A percentile compares a stretch with the other conserved stretches of the same genome.
These are phyloP conservation scores for Salix exigua DNA, from an alignment of 345 rosid species.

Conservation along the genomic window DNA sequence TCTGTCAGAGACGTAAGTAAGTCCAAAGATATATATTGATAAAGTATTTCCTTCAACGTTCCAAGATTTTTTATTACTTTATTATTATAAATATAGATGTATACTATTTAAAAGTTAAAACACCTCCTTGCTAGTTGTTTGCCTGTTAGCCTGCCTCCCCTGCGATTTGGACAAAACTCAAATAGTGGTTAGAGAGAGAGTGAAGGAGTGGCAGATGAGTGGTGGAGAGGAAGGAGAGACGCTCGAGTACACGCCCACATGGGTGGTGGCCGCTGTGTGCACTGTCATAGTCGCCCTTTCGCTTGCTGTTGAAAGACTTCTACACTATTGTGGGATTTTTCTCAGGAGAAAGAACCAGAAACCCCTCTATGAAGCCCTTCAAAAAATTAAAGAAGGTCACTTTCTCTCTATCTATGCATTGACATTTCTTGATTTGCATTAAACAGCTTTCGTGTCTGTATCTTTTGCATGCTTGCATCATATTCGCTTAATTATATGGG, in stretches of 20 bases:
- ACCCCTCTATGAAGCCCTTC: conserved; percentile 26
- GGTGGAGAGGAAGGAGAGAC: conserved; percentile 22
- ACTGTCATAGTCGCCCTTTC: conserved; percentile 27
- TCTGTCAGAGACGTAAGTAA: too few relatives aligned
- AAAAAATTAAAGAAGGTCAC: conserved; percentile 29
- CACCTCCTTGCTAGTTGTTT: too few relatives aligned
- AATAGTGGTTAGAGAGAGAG: neutral
- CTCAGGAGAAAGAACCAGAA: conserved; percentile 22
- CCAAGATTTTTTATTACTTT: too few relatives aligned
- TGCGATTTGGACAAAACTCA: neutral
- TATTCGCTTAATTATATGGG: too few relatives aligned
- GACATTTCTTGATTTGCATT: neutral
- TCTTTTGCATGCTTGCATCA: neutral
- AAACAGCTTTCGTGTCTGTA: neutral
- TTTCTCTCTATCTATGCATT: neutral
- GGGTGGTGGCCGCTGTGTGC: conserved; percentile 31
- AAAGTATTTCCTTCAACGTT: too few relatives aligned
- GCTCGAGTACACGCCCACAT: conserved; percentile 28
- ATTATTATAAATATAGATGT: too few relatives aligned
- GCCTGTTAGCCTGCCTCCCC: too few relatives aligned
- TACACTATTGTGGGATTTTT: conserved; percentile 25
- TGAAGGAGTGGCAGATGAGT: conserved; percentile 5
- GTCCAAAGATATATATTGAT: too few relatives aligned
- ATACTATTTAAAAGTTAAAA: too few relatives aligned
- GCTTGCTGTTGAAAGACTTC: conserved; percentile 17